These are phyloP conservation scores for Cutaneotrichosporon curvatum DNA, from an alignment of 1,284 basidiomycete species.

Conservation along the genomic window DNA sequence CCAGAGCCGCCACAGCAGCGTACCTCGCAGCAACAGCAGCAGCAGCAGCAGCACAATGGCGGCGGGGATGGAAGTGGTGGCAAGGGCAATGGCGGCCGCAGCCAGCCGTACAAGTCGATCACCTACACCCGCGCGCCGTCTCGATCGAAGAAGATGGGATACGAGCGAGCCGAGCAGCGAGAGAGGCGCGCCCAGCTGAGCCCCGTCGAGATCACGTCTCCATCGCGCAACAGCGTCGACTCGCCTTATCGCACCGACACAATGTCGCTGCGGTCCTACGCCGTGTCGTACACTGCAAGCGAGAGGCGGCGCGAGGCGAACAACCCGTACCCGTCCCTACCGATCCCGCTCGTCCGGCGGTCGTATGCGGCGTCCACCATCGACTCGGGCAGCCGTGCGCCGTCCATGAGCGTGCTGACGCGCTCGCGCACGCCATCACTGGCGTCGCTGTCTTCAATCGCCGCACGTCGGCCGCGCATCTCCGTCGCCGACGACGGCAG, in stretches of 20 bases:
- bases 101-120: no score
- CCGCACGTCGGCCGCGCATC: slow-evolving; percentile 9
- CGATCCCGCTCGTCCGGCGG: slow-evolving; percentile 24
- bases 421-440: slow-evolving; percentile 28
- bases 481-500: slow-evolving; percentile 18
- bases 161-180: not conserved
- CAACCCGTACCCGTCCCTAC: slow-evolving; percentile 42
- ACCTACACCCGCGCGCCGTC: not conserved
- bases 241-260: slow-evolving; percentile 21
- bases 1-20: slow-evolving; percentile 1
- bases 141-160: slow-evolving; percentile 33
- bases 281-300: slow-evolving; percentile 13
- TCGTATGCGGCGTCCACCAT: slow-evolving; percentile 23
- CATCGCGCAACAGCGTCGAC: slow-evolving; percentile 14
- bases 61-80: no score
- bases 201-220: not conserved
- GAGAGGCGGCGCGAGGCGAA: slow-evolving; percentile 31
- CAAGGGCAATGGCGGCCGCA: no score
- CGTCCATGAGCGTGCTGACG: slow-evolving; percentile 21
- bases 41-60: not conserved
- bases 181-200: not conserved
- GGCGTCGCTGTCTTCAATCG: slow-evolving; percentile 16
- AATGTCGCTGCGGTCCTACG: slow-evolving; percentile 38
- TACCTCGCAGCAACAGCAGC: slow-evolving; percentile 2
- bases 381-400: slow-evolving; percentile 21